Evolutionary conservation across 352 stramenopile species (phyloP).

Genomic region (Globisporangium spinosum): DNA sequence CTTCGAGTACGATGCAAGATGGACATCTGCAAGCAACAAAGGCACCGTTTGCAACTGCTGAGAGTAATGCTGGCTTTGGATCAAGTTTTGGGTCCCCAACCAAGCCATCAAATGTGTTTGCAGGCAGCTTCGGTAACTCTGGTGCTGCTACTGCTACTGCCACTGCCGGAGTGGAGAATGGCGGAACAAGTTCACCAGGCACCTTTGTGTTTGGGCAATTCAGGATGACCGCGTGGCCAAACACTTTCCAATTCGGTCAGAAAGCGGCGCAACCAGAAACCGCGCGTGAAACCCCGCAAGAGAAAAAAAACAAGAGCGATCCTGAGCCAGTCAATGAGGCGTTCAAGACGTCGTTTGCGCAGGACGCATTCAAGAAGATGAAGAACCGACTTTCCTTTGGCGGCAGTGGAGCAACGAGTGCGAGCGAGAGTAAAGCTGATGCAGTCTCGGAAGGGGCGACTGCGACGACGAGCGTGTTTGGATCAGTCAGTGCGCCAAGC

Average conservation of each 20-base stretch:
- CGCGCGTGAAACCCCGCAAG: neutral
- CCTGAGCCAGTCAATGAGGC: neutral
- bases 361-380: constrained; percentile 20
- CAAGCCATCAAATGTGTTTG: constrained; percentile 5
- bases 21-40: neutral
- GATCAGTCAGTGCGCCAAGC: neutral
- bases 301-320: neutral
- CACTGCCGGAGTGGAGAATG: neutral
- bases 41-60: too few relatives aligned
- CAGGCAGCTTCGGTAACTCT: neutral
- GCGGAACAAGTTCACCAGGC: neutral
- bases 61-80: neutral
- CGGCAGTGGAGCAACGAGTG: neutral
- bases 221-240: neutral
- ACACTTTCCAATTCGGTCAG: constrained; percentile 5
- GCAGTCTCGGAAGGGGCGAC: neutral
- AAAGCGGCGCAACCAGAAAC: neutral
- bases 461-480: constrained; percentile 14
- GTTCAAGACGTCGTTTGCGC: constrained; percentile 18
- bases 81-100: neutral
- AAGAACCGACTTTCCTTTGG: constrained; percentile 12
- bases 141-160: neutral
- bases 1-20: neutral
- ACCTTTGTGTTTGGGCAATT: constrained; percentile 10
- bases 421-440: neutral